Percentiles rank a stretch among this genome's conserved stretches.
phyloP scores from a whole-genome alignment of 345 rosid genomes.

The Conringia planisiliqua region DNA sequence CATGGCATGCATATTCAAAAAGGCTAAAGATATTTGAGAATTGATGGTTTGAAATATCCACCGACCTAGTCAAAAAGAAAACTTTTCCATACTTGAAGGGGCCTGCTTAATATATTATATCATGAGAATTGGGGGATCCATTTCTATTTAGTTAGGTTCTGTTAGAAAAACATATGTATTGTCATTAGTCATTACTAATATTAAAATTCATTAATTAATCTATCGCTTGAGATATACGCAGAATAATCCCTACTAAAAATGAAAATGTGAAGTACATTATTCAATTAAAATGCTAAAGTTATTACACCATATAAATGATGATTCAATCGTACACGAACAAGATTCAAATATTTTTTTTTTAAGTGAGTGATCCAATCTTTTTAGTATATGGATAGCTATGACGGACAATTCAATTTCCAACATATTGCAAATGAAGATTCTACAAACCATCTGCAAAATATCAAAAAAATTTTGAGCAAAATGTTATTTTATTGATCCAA shows the following conservation, averaged over 20 bases:
- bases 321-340: neutral
- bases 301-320: neutral
- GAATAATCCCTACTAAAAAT: constrained; percentile 1
- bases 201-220: neutral
- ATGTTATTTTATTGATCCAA: neutral
- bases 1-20: neutral
- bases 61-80: constrained; percentile 24
- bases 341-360: neutral
- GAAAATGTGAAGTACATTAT: neutral
- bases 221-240: constrained; percentile 5
- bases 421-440: neutral
- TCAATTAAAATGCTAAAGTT: neutral
- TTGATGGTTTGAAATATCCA: constrained; percentile 31
- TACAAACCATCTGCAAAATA: neutral
- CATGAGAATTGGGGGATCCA: neutral
- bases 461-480: neutral
- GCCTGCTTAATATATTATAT: neutral
- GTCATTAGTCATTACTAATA: constrained; percentile 1
- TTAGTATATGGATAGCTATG: neutral
- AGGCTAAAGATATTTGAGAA: constrained; percentile 5
- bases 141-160: constrained; percentile 24
- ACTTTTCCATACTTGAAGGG: constrained; percentile 27
- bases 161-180: neutral
- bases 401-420: neutral
- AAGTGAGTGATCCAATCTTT: neutral